Conservation (phyloP, 495 filamentous ascomycete species). For the Talaromyces liani region DNA sequence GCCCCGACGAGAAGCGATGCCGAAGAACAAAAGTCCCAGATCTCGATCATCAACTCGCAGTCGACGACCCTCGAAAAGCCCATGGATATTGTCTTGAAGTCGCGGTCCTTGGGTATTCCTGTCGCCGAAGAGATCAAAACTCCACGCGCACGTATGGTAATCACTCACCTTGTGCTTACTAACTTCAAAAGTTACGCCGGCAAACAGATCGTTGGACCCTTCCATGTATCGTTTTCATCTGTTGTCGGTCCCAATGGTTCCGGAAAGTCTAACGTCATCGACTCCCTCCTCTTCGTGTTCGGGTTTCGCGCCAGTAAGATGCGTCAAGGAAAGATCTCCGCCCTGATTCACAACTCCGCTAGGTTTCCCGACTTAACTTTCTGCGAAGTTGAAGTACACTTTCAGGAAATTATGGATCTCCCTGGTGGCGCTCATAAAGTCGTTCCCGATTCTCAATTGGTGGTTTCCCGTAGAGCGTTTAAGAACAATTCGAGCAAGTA, state of each 20-base stretch:
- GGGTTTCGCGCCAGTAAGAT: slow-evolving; percentile 99
- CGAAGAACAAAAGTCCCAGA: slow-evolving; percentile 35
- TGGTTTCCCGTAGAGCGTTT: slow-evolving; percentile 89
- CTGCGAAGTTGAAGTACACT: slow-evolving; percentile 94
- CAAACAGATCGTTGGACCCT: slow-evolving; percentile 88
- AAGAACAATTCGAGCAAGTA: slow-evolving; percentile 98
- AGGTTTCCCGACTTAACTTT: slow-evolving; percentile 72
- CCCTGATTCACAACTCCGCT: slow-evolving; percentile 93
- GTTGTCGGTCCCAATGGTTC: slow-evolving; percentile 97
- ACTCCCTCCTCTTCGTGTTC: slow-evolving; percentile 95
- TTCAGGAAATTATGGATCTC: slow-evolving; percentile 86
- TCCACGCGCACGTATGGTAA: slow-evolving; percentile 79
- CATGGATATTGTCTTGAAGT: slow-evolving; percentile 91
- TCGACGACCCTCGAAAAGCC: slow-evolving; percentile 75
- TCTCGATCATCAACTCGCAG: slow-evolving; percentile 64
- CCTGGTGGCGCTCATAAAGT: slow-evolving; percentile 64
- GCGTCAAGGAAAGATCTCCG: slow-evolving; percentile 97
- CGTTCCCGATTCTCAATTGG: slow-evolving; percentile 71
- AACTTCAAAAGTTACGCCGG: slow-evolving; percentile 99
- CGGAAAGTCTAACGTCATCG: slow-evolving; percentile 98
- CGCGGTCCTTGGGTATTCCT: slow-evolving; percentile 61
- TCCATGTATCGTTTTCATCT: slow-evolving; percentile 96
- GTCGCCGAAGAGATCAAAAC: slow-evolving; percentile 58
- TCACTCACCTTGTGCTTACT: slow-evolving; percentile 77
- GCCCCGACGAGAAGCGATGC: slow-evolving; percentile 22